Evolutionary conservation across 768 basidiomycete species (phyloP).

Genomic region (Tylopilus felleus): DNA sequence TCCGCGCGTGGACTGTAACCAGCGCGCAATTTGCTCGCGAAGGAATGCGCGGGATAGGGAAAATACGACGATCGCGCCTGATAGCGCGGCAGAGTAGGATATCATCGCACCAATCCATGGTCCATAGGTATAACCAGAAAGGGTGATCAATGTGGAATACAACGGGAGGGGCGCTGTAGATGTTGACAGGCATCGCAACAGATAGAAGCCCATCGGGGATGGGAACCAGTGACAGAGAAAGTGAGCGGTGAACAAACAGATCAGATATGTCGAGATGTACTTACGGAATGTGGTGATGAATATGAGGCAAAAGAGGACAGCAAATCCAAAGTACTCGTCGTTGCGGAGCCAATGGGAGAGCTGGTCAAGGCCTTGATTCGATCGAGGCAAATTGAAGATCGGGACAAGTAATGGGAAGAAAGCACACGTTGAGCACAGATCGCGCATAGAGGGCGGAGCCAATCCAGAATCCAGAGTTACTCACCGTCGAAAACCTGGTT

Average conservation of each 20-base stretch:
- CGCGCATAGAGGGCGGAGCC: background rate
- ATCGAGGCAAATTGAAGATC: background rate
- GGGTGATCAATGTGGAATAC: conserved; percentile 89
- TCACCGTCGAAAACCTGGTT: conserved; percentile 77
- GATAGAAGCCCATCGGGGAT: conserved; percentile 3
- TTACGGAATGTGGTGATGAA: conserved; percentile 86
- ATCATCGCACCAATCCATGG: conserved; percentile 80
- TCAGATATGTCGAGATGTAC: conserved; percentile 27
- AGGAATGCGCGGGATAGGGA: conserved; percentile 71
- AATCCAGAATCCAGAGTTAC: conserved; percentile 27
- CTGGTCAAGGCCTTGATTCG: conserved; percentile 66
- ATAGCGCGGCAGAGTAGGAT: conserved; percentile 82
- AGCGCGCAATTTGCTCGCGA: conserved; percentile 64
- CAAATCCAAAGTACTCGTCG: conserved; percentile 70
- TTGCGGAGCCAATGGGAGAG: conserved; percentile 75
- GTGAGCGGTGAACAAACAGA: conserved; percentile 10
- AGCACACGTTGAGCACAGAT: conserved; percentile 1
- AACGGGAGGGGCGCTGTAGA: conserved; percentile 78
- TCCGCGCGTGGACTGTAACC: conserved; percentile 66
- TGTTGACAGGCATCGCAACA: conserved; percentile 9
- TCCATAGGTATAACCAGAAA: conserved; percentile 90
- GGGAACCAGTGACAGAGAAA: conserved; percentile 2
- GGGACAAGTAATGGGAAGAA: background rate
- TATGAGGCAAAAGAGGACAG: conserved; percentile 76
- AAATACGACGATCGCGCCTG: conserved; percentile 84